Base-by-base conservation (phyloP, 2,329 filamentous ascomycete species). In the Pyrenochaeta sp. region DNA sequence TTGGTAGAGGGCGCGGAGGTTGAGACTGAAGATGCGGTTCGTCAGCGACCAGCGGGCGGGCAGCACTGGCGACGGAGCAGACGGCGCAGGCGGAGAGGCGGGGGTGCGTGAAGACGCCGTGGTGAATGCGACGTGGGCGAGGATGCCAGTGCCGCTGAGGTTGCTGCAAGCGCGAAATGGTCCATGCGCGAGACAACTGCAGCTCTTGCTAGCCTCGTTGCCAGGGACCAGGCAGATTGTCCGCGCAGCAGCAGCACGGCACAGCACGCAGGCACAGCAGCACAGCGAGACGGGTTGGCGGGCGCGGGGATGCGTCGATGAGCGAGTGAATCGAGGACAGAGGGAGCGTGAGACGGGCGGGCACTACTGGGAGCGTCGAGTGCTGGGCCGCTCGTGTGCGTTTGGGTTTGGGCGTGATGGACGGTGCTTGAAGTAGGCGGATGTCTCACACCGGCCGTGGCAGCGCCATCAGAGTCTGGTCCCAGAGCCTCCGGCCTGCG, bases 11-110 rank as follows among this genome's bases (percentile, higher is more conserved):
- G 61, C 47, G 38, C 53, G 53, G 35, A 57, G 52, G 49, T 68
- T 60, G 59, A 71, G 58, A 57, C 56, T 63, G 62, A 73, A 72
- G 63, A 73, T 61, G 61, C 69, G 68, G 48, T 72, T 69, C n/a
- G 70, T 72, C 44, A 73, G 56, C 51, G 66, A 71, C 70, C 70
- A 73, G 61, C 70, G 70, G 57, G 58, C 61, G 32, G 67, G 61
- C n/a, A n/a, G n/a, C 44, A 55, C 39, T 24, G 51, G 45, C 41
- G 59, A 48, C 60, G 58, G 36, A 55, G 58, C 35, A 48, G 54
- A 53, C 59, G 52, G 42, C 44, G 49, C 41, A 55, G 58, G 42
- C 48, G 63, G 44, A 58, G 62, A 55, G 46, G 61, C 44, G 52
- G 63, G 45, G 51, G 55, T 39, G 59, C 51, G 52, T 63, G 54